Conservation (phyloP, 306 rosid genomes). For the Morella rubra region DNA sequence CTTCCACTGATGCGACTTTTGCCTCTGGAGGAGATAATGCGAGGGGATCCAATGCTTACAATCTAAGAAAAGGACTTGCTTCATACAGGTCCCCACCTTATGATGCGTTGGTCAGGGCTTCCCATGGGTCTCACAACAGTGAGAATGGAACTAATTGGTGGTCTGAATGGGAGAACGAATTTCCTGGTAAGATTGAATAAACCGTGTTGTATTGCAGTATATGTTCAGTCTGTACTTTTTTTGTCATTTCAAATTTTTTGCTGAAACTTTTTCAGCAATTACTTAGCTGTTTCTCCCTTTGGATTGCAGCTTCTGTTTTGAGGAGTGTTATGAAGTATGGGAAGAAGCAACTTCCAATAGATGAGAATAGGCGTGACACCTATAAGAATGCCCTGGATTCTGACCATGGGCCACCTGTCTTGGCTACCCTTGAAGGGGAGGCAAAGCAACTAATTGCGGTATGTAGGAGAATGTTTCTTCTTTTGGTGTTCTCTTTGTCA, state of each 20-base stretch:
- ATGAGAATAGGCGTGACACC: slow-evolving; percentile 88
- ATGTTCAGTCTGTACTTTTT: background rate
- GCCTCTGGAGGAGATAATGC: slow-evolving; percentile 67
- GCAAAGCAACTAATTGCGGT: slow-evolving; percentile 75
- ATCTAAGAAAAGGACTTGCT: slow-evolving; percentile 58
- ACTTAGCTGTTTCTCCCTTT: slow-evolving; percentile 8
- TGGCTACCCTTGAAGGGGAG: slow-evolving; percentile 54
- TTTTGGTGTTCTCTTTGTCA: slow-evolving; percentile 6
- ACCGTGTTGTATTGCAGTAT: background rate
- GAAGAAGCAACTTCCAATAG: slow-evolving; percentile 65
- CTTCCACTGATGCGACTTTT: slow-evolving; percentile 58
- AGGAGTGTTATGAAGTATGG: slow-evolving; percentile 74
- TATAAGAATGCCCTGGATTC: slow-evolving; percentile 42
- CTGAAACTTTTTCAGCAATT: background rate
- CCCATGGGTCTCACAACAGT: slow-evolving; percentile 41
- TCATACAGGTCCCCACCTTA: slow-evolving; percentile 40
- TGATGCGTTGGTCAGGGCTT: slow-evolving; percentile 47
- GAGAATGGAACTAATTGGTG: slow-evolving; percentile 58
- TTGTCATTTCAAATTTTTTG: slow-evolving; percentile 5
- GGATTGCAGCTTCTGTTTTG: slow-evolving; percentile 75
- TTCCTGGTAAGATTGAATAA: slow-evolving; percentile 56
- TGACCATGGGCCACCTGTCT: slow-evolving; percentile 43
- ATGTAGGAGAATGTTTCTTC: slow-evolving; percentile 9
- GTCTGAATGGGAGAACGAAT: slow-evolving; percentile 87
- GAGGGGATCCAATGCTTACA: slow-evolving; percentile 57